These are phyloP conservation scores for Colletotrichum godetiae DNA, from an alignment of 2,329 filamentous ascomycete genomes.

Conservation along the genomic window DNA sequence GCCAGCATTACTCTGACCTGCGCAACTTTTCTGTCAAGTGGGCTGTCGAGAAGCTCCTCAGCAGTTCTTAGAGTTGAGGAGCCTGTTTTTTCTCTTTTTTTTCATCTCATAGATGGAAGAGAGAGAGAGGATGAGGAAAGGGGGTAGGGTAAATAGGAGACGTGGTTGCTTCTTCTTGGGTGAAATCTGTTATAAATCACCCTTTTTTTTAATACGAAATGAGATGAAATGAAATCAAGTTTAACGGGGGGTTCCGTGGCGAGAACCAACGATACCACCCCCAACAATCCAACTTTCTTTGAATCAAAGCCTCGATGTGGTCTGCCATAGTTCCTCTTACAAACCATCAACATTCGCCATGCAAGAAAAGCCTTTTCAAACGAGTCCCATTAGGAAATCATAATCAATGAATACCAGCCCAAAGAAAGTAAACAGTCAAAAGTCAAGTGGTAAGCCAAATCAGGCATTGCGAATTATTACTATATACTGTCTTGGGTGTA, in stretches of 20 bases:
- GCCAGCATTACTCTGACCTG: slow-evolving; percentile 76
- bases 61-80: slow-evolving; percentile 50
- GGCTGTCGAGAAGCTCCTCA: slow-evolving; percentile 75
- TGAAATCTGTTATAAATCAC: neutral
- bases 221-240: neutral
- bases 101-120: no score
- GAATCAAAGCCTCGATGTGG: neutral
- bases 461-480: slow-evolving; percentile 36
- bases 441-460: neutral
- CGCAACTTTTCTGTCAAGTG: slow-evolving; percentile 77
- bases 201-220: neutral
- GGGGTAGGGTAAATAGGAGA: no score
- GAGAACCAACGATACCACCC: neutral
- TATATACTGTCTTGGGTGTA: slow-evolving; percentile 35
- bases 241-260: neutral
- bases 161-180: neutral
- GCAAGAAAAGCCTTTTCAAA: neutral
- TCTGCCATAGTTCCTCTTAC: no score
- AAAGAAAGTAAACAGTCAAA: neutral
- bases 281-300: neutral
- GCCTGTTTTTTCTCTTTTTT: neutral
- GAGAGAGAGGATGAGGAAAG: no score
- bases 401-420: neutral
- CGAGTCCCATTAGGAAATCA: no score
- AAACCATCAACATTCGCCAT: no score